These are phyloP conservation scores for Colletotrichum sp. DNA, from an alignment of 2,329 filamentous ascomycete species.

Conservation along the genomic window DNA sequence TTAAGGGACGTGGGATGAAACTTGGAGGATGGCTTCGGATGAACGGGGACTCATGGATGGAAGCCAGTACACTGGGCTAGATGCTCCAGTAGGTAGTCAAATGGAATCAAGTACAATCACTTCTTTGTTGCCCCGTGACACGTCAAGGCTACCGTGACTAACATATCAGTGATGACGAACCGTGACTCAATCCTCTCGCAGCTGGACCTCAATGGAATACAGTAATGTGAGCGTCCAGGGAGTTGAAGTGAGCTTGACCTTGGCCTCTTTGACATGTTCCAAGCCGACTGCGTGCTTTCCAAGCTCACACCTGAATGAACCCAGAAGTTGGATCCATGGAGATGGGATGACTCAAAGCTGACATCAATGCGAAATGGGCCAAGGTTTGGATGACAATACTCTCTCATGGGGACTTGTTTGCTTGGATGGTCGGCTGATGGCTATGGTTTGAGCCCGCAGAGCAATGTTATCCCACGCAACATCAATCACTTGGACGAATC, in stretches of 20 bases:
- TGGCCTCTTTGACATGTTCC: background rate
- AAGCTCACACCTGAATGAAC: background rate
- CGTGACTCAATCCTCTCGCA: background rate
- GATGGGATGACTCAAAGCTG: background rate
- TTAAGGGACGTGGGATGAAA: background rate
- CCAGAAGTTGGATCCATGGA: background rate
- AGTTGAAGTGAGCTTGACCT: background rate
- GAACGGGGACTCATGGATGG: background rate
- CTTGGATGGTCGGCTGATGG: background rate
- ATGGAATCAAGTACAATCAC: background rate
- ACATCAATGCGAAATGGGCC: background rate
- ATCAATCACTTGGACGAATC: background rate
- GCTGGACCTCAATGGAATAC: too few relatives aligned
- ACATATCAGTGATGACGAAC: background rate
- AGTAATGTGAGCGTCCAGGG: background rate
- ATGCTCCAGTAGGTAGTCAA: background rate
- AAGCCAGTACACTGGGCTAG: background rate
- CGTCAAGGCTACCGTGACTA: background rate
- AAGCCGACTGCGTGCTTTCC: background rate
- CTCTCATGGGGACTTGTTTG: background rate
- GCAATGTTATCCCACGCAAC: background rate
- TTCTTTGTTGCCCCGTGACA: background rate
- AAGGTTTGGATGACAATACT: background rate
- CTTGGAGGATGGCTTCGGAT: background rate
- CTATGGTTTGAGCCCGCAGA: background rate